Evolutionary conservation across 1,284 basidiomycete species (phyloP).

Genomic region (Apiotrichum sp.): DNA sequence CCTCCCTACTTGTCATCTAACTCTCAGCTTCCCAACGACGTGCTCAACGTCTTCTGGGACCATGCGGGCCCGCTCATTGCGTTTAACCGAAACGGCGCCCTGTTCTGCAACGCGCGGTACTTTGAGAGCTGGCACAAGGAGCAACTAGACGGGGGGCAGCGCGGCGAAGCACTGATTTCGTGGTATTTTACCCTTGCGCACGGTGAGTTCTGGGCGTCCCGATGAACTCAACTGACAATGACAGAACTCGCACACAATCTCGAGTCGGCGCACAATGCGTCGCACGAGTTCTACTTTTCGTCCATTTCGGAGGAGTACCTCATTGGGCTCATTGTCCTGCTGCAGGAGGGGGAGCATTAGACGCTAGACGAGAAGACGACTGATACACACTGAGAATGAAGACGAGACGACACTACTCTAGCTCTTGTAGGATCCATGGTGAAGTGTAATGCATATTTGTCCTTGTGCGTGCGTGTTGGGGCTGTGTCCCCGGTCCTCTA

Average conservation of each 20-base stretch:
- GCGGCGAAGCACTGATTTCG: conserved; percentile 62
- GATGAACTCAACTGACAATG: no score
- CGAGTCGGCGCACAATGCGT: conserved; percentile 47
- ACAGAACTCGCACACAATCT: conserved; percentile 41
- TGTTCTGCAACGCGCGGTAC: conserved; percentile 85
- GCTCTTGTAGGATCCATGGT: not conserved
- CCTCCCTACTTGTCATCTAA: not conserved
- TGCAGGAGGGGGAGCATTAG: not conserved
- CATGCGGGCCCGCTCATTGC: conserved; percentile 74
- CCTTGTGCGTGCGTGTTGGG: not conserved
- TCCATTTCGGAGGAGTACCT: conserved; percentile 70
- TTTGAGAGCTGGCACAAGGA: conserved; percentile 74
- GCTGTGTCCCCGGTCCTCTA: not conserved
- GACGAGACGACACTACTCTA: no score
- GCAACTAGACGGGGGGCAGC: not conserved
- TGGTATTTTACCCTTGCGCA: conserved; percentile 89
- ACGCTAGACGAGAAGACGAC: not conserved
- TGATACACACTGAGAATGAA: not conserved
- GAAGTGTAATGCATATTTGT: conserved; percentile 2
- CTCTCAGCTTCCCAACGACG: conserved; percentile 49
- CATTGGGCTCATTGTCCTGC: not conserved
- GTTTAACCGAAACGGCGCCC: conserved; percentile 82
- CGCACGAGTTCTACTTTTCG: conserved; percentile 89
- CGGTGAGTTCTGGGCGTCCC: no score
- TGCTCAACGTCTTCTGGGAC: conserved; percentile 85